Evolutionary conservation across 2,329 filamentous ascomycete species (phyloP).

Genomic region (Metarhizium brunneum): DNA sequence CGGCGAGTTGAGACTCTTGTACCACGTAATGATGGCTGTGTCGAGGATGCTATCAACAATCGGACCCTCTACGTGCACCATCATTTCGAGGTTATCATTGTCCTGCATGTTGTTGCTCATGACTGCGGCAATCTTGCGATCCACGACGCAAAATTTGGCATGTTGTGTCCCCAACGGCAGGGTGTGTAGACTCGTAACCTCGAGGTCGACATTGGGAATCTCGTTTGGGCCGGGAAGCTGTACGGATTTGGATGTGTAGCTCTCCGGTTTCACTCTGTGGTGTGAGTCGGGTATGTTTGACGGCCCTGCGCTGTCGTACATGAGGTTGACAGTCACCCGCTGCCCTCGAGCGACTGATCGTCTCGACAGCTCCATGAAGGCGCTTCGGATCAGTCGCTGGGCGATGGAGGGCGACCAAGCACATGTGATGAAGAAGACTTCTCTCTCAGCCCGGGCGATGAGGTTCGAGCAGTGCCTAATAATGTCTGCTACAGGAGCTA

Average conservation of each 20-base stretch:
- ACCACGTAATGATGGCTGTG: conserved; percentile 64
- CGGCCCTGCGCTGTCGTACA: conserved; percentile 63
- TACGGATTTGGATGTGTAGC: conserved; percentile 49
- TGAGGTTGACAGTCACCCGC: conserved; percentile 59
- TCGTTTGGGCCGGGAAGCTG: conserved; percentile 53
- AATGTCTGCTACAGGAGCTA: conserved; percentile 49
- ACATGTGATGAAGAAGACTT: conserved; percentile 67
- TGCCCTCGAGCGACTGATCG: conserved; percentile 49
- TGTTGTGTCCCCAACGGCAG: conserved; percentile 67
- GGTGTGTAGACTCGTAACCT: conserved; percentile 65
- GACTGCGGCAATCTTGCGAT: conserved; percentile 59
- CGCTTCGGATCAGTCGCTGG: conserved; percentile 57
- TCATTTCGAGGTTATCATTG: conserved; percentile 77
- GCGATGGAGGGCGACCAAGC: conserved; percentile 66
- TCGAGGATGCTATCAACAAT: conserved; percentile 73
- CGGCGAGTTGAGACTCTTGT: conserved; percentile 37
- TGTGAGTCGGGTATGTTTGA: conserved; percentile 60
- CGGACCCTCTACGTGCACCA: conserved; percentile 64
- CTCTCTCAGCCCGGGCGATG: conserved; percentile 61
- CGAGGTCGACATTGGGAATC: conserved; percentile 61
- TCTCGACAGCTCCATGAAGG: conserved; percentile 58
- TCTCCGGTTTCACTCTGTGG: conserved; percentile 45
- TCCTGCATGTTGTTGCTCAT: conserved; percentile 75
- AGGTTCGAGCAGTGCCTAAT: conserved; percentile 67
- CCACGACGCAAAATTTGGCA: conserved; percentile 68